A percentile compares a stretch with the other conserved stretches of the same genome.
Conservation (phyloP, 257 asterid species). For the Cinchona pubescens region DNA sequence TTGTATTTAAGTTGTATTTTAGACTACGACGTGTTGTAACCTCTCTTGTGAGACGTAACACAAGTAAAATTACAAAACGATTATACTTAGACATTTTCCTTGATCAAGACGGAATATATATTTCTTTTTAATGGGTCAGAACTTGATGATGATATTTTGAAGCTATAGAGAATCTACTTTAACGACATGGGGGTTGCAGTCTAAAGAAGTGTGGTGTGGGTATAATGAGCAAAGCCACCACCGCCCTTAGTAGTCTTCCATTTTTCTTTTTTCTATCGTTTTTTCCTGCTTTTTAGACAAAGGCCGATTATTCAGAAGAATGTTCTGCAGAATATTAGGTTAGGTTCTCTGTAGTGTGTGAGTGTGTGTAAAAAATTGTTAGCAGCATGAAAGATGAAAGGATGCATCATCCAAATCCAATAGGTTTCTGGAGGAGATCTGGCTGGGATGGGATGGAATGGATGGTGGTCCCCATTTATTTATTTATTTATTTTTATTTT, state of each 20-base stretch:
- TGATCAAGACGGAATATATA: neutral
- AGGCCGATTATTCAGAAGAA: constrained; percentile 42
- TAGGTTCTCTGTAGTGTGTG: neutral
- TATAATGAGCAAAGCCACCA: neutral
- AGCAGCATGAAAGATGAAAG: neutral
- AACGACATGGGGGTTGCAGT: neutral
- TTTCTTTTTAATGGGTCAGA: neutral
- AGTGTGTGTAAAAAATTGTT: neutral
- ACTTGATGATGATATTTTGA: neutral
- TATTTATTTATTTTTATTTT: too few relatives aligned
- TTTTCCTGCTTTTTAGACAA: constrained; percentile 35
- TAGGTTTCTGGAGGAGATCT: constrained; percentile 36
- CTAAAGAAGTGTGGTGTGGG: neutral
- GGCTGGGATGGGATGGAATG: too few relatives aligned
- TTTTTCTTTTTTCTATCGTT: constrained; percentile 6
- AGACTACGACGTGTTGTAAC: too few relatives aligned
- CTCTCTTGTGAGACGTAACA: too few relatives aligned
- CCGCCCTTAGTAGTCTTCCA: neutral
- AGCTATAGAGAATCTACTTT: neutral
- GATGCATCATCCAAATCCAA: constrained; percentile 35
- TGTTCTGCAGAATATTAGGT: constrained; percentile 37
- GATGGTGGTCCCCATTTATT: constrained; percentile 41
- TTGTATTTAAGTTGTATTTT: too few relatives aligned
- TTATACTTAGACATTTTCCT: too few relatives aligned
- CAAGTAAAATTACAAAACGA: too few relatives aligned